Base-by-base conservation (phyloP, 2,329 filamentous ascomycete genomes). In the Cryphonectria parasitica region DNA sequence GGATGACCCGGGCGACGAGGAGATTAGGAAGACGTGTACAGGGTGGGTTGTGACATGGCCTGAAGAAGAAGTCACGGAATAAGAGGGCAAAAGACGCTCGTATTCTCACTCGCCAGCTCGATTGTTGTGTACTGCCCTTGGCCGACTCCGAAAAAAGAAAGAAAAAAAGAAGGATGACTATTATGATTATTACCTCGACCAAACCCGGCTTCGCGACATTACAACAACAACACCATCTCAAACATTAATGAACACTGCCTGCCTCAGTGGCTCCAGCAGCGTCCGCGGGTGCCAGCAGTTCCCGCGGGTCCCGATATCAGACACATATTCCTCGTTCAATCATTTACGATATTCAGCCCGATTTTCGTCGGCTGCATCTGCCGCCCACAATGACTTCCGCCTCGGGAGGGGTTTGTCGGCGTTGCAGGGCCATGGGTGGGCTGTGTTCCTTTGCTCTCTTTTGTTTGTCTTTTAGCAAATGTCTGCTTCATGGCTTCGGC, bases 1-100 rank as follows among this genome's bases (percentile, higher is more conserved):
- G 77, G 87, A 94, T 75, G 95, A 98, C 78, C 91, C 90, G 22
- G 95, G 95, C 52, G 94, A 97, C 80, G 88, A 95, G 81, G 87
- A 90, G 74, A 83, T 97, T 70, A 88, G 93, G 74, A 90, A 92
- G 79, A 97, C 93, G 10, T 94, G 97, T 10, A 94, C 91, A 75
- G 92, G 92, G 28, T 97, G 92, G 80, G 86, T 89, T 72, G 80
- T 97, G 73, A 84, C 84, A 72, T 96, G 93, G 93, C 83, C 86
- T 0, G 79, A 78, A 68, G 77, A 78, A 64, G 78, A 77, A 39
- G 13, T 28, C 31, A 7, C 25, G 39, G 28, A 10, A 28, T 43
- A 11, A 43, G 39, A 64, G 28, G 19, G 13, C 39, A 34, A 19
- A 43, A 68, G 17, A 15, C 19, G 7, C 45, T n/a, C n/a, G 8